phyloP scores from a whole-genome alignment of 164 flowering plant genomes.

The Echeveria elegans region DNA sequence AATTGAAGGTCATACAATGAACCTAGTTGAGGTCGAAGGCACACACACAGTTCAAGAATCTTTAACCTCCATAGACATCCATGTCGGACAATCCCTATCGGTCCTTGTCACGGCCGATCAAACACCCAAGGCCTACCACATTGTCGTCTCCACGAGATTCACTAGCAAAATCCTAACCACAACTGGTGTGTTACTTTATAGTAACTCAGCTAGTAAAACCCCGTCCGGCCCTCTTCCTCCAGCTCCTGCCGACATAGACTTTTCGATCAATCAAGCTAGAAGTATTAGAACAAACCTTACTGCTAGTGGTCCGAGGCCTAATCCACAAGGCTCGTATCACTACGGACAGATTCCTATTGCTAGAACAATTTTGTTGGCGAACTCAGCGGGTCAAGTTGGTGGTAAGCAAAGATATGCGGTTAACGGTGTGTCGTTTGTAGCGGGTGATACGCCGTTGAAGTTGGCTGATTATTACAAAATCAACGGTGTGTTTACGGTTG shows the following conservation, averaged over 20 bases:
- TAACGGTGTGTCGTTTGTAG: slow-evolving; percentile 48
- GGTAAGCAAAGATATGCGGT: slow-evolving; percentile 64
- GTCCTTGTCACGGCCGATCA: slow-evolving; percentile 88
- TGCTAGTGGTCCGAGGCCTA: slow-evolving; percentile 70
- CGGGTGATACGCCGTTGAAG: slow-evolving; percentile 56
- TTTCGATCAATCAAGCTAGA: slow-evolving; percentile 75
- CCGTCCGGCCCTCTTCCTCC: slow-evolving; percentile 60
- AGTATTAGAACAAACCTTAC: slow-evolving; percentile 62
- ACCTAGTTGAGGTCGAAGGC: slow-evolving; percentile 88
- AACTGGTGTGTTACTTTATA: slow-evolving; percentile 75
- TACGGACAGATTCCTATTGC: slow-evolving; percentile 44
- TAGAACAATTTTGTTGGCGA: slow-evolving; percentile 42
- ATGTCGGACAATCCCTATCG: slow-evolving; percentile 83
- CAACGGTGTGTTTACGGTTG: slow-evolving; percentile 43
- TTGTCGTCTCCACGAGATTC: slow-evolving; percentile 80
- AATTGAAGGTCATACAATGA: slow-evolving; percentile 80
- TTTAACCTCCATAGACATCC: slow-evolving; percentile 70
- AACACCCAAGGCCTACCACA: slow-evolving; percentile 61
- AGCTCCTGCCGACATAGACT: slow-evolving; percentile 71
- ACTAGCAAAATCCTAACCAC: slow-evolving; percentile 57
- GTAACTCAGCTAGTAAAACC: slow-evolving; percentile 41
- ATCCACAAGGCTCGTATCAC: slow-evolving; percentile 75
- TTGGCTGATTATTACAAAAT: slow-evolving; percentile 64
- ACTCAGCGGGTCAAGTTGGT: slow-evolving; percentile 49
- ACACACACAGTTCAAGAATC: slow-evolving; percentile 80